Evolutionary conservation across 1,284 basidiomycete species (phyloP).

Genomic region (Trametes sp.): DNA sequence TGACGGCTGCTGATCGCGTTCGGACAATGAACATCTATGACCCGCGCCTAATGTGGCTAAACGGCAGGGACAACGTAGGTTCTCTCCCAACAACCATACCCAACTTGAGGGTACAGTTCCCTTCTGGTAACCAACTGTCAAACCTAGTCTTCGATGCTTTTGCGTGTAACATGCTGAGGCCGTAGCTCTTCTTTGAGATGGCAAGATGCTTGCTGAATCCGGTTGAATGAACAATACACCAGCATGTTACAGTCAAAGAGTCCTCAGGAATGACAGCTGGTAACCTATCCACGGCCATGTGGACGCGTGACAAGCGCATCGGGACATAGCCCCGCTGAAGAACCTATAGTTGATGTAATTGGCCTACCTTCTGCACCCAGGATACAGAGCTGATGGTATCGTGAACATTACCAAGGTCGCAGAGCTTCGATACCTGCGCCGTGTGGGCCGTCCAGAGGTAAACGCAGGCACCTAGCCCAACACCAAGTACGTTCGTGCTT

Average conservation of each 20-base stretch:
- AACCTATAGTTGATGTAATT: background rate
- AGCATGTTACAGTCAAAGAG: constrained; percentile 16
- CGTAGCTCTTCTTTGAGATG: background rate
- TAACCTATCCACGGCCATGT: constrained; percentile 7
- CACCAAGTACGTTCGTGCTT: constrained; percentile 92
- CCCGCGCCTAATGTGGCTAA: constrained; percentile 8
- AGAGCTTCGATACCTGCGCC: constrained; percentile 90
- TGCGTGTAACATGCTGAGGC: constrained; percentile 12
- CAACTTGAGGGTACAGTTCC: too few species aligned
- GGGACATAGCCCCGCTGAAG: too few species aligned
- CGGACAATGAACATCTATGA: background rate
- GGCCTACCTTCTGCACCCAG: constrained; percentile 88
- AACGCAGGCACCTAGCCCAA: constrained; percentile 91
- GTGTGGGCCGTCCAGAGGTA: constrained; percentile 98
- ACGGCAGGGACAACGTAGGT: background rate
- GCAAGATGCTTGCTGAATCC: background rate
- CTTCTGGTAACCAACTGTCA: constrained; percentile 1
- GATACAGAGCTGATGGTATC: constrained; percentile 87
- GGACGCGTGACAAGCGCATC: background rate
- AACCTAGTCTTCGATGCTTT: background rate
- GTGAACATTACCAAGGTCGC: constrained; percentile 70
- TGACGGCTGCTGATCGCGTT: background rate
- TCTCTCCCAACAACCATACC: too few species aligned
- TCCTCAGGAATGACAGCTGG: constrained; percentile 14
- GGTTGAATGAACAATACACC: background rate